Evolutionary conservation across 495 filamentous ascomycete genomes (phyloP).

Genomic region (Penicillium canescens): DNA sequence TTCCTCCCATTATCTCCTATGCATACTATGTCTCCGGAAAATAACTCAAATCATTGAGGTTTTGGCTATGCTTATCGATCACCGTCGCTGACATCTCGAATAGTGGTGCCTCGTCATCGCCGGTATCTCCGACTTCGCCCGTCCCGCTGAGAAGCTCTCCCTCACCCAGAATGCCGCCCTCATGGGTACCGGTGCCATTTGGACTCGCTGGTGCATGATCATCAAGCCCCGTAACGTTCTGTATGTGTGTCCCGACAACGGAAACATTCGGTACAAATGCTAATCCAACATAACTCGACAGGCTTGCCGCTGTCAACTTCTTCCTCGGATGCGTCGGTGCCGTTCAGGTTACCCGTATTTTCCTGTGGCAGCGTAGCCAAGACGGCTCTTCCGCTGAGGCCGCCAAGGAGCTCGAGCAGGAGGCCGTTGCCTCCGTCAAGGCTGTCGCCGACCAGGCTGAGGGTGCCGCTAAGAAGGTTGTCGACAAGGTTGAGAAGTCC

Average conservation of each 20-base stretch:
- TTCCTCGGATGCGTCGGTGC: conserved; percentile 88
- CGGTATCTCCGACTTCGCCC: conserved; percentile 86
- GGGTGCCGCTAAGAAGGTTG: conserved; percentile 31
- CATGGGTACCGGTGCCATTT: conserved; percentile 87
- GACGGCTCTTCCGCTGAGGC: conserved; percentile 45
- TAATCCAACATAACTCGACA: conserved; percentile 29
- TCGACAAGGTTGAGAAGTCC: conserved; percentile 30
- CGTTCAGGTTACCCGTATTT: conserved; percentile 77
- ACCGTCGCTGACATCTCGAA: conserved; percentile 17
- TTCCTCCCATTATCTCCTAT: background rate
- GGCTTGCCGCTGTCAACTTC: conserved; percentile 95
- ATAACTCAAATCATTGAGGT: background rate
- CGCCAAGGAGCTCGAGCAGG: conserved; percentile 50
- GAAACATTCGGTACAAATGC: background rate
- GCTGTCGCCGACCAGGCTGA: conserved; percentile 25
- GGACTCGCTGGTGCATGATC: conserved; percentile 98
- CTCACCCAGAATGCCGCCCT: conserved; percentile 88
- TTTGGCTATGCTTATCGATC: background rate
- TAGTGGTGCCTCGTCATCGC: conserved; percentile 91
- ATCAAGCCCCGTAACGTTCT: conserved; percentile 91
- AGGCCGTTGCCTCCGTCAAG: conserved; percentile 45
- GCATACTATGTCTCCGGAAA: background rate
- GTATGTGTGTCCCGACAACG: conserved; percentile 45
- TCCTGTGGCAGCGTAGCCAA: conserved; percentile 63
- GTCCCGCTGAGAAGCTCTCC: conserved; percentile 90